Evolutionary conservation across 108 stramenopile species (phyloP).

Genomic region (Aurantiochytrium sp.): DNA sequence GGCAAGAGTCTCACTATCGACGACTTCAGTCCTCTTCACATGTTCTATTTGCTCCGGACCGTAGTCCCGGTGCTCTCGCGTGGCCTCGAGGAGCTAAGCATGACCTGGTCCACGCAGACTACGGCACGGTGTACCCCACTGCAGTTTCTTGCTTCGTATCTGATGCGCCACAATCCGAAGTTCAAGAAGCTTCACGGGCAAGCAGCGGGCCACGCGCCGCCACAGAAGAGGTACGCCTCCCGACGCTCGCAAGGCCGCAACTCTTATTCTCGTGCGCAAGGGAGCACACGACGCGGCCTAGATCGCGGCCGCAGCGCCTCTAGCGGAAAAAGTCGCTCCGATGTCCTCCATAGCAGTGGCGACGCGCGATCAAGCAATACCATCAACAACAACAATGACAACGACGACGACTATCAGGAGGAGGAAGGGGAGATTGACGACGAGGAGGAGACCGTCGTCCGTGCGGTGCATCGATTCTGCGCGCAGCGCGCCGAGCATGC

Average conservation of each 20-base stretch:
- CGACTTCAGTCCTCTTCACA: background rate
- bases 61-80: background rate
- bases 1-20: background rate
- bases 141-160: background rate
- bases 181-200: too few species aligned
- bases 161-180: slow-evolving; percentile 5
- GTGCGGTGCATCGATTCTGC: background rate
- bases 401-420: background rate
- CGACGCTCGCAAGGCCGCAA: background rate
- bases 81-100: background rate
- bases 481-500: background rate
- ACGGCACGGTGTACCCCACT: background rate
- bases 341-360: too few species aligned
- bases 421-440: too few species aligned
- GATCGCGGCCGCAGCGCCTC: too few species aligned
- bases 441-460: background rate
- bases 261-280: background rate
- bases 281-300: too few species aligned
- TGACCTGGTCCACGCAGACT: background rate
- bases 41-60: background rate
- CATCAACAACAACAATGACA: too few species aligned
- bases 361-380: too few species aligned
- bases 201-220: too few species aligned
- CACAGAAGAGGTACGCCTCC: too few species aligned
- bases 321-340: too few species aligned